Conservation (phyloP, 495 filamentous ascomycete species). For the Umbilicaria muhlenbergii region DNA sequence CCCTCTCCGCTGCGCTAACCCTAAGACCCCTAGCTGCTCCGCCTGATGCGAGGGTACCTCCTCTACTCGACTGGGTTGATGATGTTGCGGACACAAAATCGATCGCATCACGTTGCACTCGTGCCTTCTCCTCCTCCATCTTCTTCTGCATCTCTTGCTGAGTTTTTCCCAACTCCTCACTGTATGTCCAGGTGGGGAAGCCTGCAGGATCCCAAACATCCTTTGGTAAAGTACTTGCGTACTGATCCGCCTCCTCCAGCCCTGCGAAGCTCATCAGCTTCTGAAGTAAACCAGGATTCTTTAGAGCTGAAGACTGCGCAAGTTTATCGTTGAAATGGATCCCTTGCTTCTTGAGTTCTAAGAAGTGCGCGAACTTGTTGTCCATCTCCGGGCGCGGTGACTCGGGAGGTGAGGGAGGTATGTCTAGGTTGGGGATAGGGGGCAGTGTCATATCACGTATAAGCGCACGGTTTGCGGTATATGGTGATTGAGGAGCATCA, state of each 20-base stretch:
- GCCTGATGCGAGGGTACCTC: neutral
- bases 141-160: constrained; percentile 46
- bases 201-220: constrained; percentile 51
- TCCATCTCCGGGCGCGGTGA: constrained; percentile 49
- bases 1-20: constrained; percentile 13
- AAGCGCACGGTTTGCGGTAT: constrained; percentile 46
- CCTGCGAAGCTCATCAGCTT: constrained; percentile 75
- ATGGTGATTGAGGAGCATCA: constrained; percentile 44
- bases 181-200: constrained; percentile 60
- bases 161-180: constrained; percentile 48
- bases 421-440: constrained; percentile 58
- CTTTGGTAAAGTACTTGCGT: constrained; percentile 51
- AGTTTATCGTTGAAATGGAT: constrained; percentile 86
- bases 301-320: constrained; percentile 49
- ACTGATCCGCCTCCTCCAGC: constrained; percentile 51
- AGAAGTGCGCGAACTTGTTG: constrained; percentile 69
- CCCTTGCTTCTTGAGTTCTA: constrained; percentile 68
- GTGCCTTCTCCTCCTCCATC: constrained; percentile 37
- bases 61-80: constrained; percentile 1
- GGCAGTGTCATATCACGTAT: constrained; percentile 77
- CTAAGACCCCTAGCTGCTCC: neutral
- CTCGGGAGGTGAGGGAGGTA: constrained; percentile 72
- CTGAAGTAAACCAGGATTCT: constrained; percentile 64
- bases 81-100: constrained; percentile 54
- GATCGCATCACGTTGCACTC: constrained; percentile 44